Percentiles rank a stretch among this genome's conserved stretches.
phyloP scores from a whole-genome alignment of 169 alveolate genomes.

The Theileria parva region DNA sequence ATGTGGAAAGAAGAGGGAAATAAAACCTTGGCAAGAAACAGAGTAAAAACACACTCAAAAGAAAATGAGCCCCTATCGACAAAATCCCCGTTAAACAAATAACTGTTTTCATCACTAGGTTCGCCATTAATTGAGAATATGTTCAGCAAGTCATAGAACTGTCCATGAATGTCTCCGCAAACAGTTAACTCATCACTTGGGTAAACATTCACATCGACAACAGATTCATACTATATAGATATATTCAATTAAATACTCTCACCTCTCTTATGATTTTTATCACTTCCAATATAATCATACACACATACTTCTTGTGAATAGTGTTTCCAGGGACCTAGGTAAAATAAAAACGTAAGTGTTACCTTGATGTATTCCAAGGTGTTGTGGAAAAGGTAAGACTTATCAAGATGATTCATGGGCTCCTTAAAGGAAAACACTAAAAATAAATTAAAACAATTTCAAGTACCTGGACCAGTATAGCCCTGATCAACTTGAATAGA shows the following conservation, averaged over 20 bases:
- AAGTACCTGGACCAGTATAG: constrained; percentile 47
- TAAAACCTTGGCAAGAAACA: constrained; percentile 88
- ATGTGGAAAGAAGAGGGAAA: constrained; percentile 94
- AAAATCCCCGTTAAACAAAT: constrained; percentile 99
- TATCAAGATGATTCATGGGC: constrained; percentile 48
- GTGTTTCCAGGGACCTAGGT: constrained; percentile 88
- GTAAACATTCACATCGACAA: constrained; percentile 87
- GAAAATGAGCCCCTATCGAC: constrained; percentile 99
- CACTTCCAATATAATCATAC: constrained; percentile 85
- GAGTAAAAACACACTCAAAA: constrained; percentile 86
- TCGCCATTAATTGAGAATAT: constrained; percentile 95
- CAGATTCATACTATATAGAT: constrained; percentile 68
- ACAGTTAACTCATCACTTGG: constrained; percentile 92
- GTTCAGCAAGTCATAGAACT: constrained; percentile 95
- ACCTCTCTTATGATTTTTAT: constrained; percentile 85
- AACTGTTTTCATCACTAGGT: constrained; percentile 94
- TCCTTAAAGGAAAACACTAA: neutral
- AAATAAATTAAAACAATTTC: neutral
- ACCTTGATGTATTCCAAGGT: constrained; percentile 59
- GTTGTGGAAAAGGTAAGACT: constrained; percentile 27
- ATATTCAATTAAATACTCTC: neutral
- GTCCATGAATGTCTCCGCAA: constrained; percentile 99
- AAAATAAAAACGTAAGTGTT: neutral
- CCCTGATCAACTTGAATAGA: constrained; percentile 44
- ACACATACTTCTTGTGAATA: constrained; percentile 91